Percentiles rank a stretch among this genome's conserved stretches.
Conservation (phyloP, 139 green algal genomes). For the Microglena sp. region DNA sequence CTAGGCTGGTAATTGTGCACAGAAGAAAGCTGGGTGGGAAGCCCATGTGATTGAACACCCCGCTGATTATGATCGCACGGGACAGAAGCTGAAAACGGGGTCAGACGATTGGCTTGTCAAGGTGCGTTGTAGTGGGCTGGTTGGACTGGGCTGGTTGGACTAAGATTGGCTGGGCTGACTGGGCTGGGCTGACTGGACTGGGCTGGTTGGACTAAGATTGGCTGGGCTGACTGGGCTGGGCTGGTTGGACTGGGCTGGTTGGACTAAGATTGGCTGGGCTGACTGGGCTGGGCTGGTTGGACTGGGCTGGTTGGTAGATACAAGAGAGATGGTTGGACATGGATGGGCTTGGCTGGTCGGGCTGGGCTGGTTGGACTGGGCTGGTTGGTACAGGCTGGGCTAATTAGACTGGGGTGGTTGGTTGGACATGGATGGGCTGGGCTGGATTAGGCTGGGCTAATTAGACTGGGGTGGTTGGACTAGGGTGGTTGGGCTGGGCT, state of each 20-base stretch:
- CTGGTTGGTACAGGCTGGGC: no score
- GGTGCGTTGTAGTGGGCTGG: no score
- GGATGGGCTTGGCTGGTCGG: constrained; percentile 65
- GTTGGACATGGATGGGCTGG: constrained; percentile 24
- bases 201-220: no score
- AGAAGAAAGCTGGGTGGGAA: no score
- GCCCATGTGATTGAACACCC: no score
- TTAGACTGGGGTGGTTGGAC: constrained; percentile 69
- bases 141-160: no score
- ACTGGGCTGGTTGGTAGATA: constrained; percentile 55
- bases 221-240: constrained; percentile 64
- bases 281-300: constrained; percentile 53
- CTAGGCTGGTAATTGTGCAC: no score
- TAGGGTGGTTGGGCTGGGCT: no score
- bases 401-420: no score
- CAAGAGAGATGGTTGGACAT: constrained; percentile 73
- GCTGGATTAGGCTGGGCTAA: constrained; percentile 39
- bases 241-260: constrained; percentile 59
- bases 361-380: no score
- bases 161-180: constrained; percentile 72
- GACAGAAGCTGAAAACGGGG: constrained; percentile 65
- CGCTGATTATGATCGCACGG: no score
- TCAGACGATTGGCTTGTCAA: constrained; percentile 78
- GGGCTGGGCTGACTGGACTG: no score
- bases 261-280: constrained; percentile 40